Conservation (phyloP, 140 eudicot species). For the Bidens hawaiensis region DNA sequence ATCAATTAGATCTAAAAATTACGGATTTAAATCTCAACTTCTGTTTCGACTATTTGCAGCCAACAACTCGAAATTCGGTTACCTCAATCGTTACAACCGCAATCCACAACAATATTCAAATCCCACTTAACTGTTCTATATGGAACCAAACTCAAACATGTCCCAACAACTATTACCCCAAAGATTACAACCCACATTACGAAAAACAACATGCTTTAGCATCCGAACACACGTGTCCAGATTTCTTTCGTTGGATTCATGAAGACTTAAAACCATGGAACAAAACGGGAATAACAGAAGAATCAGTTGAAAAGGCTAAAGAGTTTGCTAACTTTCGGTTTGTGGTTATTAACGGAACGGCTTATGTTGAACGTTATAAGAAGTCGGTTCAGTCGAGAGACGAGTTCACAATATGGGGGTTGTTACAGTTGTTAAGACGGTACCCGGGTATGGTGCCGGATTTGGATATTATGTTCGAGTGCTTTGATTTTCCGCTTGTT, state of each 20-base stretch:
- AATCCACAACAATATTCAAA: no score
- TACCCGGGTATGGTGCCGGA: conserved; percentile 64
- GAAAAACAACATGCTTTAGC: neutral
- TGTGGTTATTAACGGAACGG: conserved; percentile 43
- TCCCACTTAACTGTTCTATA: conserved; percentile 23
- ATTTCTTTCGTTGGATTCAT: conserved; percentile 69
- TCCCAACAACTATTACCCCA: conserved; percentile 19
- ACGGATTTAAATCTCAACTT: neutral
- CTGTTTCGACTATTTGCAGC: conserved; percentile 7
- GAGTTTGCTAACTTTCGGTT: conserved; percentile 45
- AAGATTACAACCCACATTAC: neutral
- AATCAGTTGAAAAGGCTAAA: conserved; percentile 42
- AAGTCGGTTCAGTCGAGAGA: conserved; percentile 45
- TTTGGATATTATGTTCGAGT: conserved; percentile 63
- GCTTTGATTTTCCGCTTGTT: conserved; percentile 48
- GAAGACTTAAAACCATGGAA: conserved; percentile 68
- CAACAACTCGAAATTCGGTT: neutral
- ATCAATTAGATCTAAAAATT: neutral
- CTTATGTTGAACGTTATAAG: conserved; percentile 41
- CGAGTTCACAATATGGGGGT: conserved; percentile 55
- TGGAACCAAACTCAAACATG: conserved; percentile 21
- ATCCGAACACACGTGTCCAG: conserved; percentile 47
- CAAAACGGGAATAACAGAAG: conserved; percentile 47
- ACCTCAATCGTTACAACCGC: neutral
- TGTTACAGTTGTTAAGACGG: conserved; percentile 50